Percentiles rank a stretch among this genome's conserved stretches.
Conservation (phyloP, 1,284 basidiomycete genomes). For the Acaromyces ingoldii region DNA sequence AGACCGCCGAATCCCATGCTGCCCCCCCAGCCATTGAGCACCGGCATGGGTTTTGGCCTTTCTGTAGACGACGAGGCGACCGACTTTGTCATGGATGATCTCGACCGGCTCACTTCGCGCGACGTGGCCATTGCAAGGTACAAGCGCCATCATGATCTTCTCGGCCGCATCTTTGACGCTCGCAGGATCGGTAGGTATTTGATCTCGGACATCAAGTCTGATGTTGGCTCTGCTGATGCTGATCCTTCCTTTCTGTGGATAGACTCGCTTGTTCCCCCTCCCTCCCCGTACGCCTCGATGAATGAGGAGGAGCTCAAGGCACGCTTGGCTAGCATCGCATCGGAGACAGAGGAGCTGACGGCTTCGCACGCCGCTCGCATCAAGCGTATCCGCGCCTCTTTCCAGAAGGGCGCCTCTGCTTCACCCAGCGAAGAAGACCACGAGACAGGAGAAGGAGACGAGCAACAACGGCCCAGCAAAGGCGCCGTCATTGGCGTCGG, state of each 20-base stretch:
- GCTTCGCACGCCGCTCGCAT: conserved; percentile 12
- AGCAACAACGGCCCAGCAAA: conserved; percentile 16
- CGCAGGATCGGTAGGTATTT: conserved; percentile 30
- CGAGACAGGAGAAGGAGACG: background rate
- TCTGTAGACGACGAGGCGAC: background rate
- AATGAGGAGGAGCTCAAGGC: conserved; percentile 19
- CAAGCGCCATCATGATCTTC: conserved; percentile 42
- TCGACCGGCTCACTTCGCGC: conserved; percentile 37
- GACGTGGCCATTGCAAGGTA: conserved; percentile 45
- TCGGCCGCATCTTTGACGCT: conserved; percentile 43
- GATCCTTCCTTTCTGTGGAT: background rate
- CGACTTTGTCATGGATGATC: conserved; percentile 26
- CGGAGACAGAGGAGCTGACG: conserved; percentile 13
- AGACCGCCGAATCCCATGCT: background rate
- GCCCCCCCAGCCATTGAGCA: background rate
- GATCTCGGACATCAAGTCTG: background rate
- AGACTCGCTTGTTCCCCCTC: conserved; percentile 31
- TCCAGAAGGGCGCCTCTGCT: background rate
- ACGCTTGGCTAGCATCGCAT: conserved; percentile 15
- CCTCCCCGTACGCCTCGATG: conserved; percentile 31
- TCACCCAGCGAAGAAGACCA: too few species aligned
- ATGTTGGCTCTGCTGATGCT: background rate
- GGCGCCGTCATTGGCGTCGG: conserved; percentile 38
- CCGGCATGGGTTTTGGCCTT: conserved; percentile 9
- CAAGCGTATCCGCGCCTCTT: background rate